Evolutionary conservation across 78 protist genomes (phyloP), one percentile per base, ranked within the genome.

Genomic region (Neovahlkampfia damariscottae): DNA sequence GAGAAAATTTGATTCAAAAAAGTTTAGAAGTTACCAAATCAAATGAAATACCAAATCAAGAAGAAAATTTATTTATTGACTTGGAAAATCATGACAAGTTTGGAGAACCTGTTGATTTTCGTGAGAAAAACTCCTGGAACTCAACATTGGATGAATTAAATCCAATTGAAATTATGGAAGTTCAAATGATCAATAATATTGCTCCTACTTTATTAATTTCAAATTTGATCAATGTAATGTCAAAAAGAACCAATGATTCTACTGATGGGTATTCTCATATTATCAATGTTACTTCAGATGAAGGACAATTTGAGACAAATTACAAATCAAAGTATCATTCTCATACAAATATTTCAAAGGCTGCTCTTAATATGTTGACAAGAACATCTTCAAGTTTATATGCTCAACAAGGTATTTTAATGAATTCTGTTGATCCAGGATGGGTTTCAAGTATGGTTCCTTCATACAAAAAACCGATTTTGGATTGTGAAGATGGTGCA

Each of bases 261-360:
- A n/a, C n/a, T n/a, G n/a, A n/a, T n/a, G n/a, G n/a, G n/a, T n/a
- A n/a, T n/a, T 50, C 62, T n/a, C 86, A 36, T 76, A 28, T 93
- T 10, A 82, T 93, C 39, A 90, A 94, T 78, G 98, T 94, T 27
- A 29, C 62, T 5, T 88, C 97, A 2, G 89, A 93, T 93, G 98
- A 94, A 70, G 94, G 87, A 19, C 19, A 32, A 8, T 4, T 69
- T 28, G 10, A 19, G 19, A 19, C 19, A 19, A 19, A 86, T 8
- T 27, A 50, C 40, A 89, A 91, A 81, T 71, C 79, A 62, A 36
- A 84, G 10, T 5, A 67, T 37, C 98, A 94, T 75, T 87, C 95
- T 62, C 98, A 94, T 89, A 94, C 94, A 35, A 94, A 94, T 85
- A 93, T 93, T 94, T 89, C 19, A 68, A 68, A 68, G 10, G 88